phyloP scores from a whole-genome alignment of 73 alveolate genomes.

The Stentor roeselii region DNA sequence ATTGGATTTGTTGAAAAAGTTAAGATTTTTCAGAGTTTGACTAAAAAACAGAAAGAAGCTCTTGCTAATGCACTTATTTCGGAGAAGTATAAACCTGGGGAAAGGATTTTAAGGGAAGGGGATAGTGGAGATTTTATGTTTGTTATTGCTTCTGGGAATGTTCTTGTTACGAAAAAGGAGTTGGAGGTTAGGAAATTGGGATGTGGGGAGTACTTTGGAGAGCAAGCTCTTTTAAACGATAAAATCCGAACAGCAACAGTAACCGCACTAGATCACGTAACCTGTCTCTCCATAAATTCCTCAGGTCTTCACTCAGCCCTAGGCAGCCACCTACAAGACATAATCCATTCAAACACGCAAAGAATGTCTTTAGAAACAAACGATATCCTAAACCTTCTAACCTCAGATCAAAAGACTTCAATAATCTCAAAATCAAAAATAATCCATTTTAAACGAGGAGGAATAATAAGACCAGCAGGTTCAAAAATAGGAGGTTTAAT shows the following conservation, averaged over 20 bases:
- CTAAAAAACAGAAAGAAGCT: slow-evolving; percentile 29
- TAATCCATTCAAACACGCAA: slow-evolving; percentile 10
- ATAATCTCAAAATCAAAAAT: background rate
- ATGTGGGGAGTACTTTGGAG: slow-evolving; percentile 95
- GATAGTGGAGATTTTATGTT: slow-evolving; percentile 53
- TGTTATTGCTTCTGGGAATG: slow-evolving; percentile 46
- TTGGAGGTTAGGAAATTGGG: slow-evolving; percentile 36
- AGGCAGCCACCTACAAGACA: slow-evolving; percentile 18
- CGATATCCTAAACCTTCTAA: background rate
- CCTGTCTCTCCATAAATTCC: slow-evolving; percentile 19
- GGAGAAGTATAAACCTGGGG: slow-evolving; percentile 40
- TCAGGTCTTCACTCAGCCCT: background rate
- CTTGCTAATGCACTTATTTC: slow-evolving; percentile 25
- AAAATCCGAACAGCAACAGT: slow-evolving; percentile 95
- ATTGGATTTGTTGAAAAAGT: slow-evolving; percentile 22
- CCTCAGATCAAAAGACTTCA: background rate
- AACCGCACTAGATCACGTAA: slow-evolving; percentile 53
- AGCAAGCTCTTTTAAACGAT: slow-evolving; percentile 91
- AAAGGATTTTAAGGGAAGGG: slow-evolving; percentile 53
- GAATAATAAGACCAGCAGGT: slow-evolving; percentile 37
- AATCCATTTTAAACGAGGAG: background rate
- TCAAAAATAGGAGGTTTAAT: slow-evolving; percentile 29
- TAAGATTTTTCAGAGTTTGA: slow-evolving; percentile 13
- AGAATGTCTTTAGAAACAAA: slow-evolving; percentile 15
- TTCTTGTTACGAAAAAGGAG: slow-evolving; percentile 53